Evolutionary conservation across 1,284 basidiomycete genomes (phyloP), one percentile per base, ranked within the genome.

Genomic region (Trichosporon asahii): DNA sequence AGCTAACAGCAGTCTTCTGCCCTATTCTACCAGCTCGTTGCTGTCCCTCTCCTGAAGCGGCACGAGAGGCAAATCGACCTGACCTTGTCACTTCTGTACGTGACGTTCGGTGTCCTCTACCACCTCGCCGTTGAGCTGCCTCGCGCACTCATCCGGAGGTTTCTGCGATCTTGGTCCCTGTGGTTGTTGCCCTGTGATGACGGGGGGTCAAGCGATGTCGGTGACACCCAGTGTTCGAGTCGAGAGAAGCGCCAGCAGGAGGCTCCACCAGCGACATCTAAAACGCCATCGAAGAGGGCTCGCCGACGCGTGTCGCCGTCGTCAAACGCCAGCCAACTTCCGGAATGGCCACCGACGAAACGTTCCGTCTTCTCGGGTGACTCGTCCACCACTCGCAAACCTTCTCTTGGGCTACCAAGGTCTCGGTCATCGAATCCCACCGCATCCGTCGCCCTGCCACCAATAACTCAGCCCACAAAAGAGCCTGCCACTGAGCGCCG

Each of bases 1-100:
- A 65, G 64, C 21, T 69, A 33, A 65, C 61, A 23, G 5, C 61
- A 80, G 78, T 67, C 74, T 0, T 79, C 80, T 0, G 67, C 64
- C 1, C 64, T 74, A 12, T 66, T 80, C 14, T 78, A 74, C 66
- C 53, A 70, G 14, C 61, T 70, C 8, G 21, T 77, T 31, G 46
- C 80, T 8, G 53, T 49, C 0, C 77, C 78, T 0, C 5, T 72
- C 0, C 5, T 82, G 8, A 70, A 70, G 18, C 70, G 71, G 46
- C 77, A 80, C 68, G 78, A 80, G 69, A 76, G 66, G 2, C 76
- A 78, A 21, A 76, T 82, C 66, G 80, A 82, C 68, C 75, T 82
- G 25, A 74, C 76, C 0, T 33, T 79, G 11, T 73, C 76, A 3
- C 72, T 82, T 15, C 11, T 80, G 18, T 69, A 76, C 14, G 74